A percentile compares a stretch with the other conserved stretches of the same genome.
Evolutionary conservation across 2,329 filamentous ascomycete species (phyloP).

Genomic region (Xylaria sp.): DNA sequence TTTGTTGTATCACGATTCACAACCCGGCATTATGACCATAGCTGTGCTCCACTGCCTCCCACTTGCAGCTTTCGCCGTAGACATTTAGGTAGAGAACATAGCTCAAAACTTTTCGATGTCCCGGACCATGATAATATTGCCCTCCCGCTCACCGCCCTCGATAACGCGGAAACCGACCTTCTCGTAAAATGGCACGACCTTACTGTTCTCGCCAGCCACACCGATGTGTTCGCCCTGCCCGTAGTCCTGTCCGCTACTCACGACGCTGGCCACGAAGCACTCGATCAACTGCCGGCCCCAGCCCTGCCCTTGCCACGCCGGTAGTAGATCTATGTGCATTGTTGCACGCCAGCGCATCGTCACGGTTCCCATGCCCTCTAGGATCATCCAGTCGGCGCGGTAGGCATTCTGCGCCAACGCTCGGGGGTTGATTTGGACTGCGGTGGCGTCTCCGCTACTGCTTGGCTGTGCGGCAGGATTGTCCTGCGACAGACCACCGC

Average conservation of each 20-base stretch:
- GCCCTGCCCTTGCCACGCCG: constrained; percentile 55
- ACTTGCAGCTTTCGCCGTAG: background rate
- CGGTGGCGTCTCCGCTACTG: background rate
- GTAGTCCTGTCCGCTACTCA: constrained; percentile 41
- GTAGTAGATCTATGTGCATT: constrained; percentile 63
- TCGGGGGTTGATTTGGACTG: constrained; percentile 47
- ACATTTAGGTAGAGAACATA: background rate
- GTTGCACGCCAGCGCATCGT: constrained; percentile 54
- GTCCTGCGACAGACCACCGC: too few species aligned
- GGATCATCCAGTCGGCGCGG: constrained; percentile 55
- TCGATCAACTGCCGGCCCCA: constrained; percentile 58
- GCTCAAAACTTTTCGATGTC: constrained; percentile 37
- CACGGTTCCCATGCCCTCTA: constrained; percentile 53
- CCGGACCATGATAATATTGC: constrained; percentile 57
- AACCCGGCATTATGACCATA: background rate
- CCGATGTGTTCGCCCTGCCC: constrained; percentile 58
- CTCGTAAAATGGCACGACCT: constrained; percentile 62
- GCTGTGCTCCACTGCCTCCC: background rate
- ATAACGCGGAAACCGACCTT: constrained; percentile 58
- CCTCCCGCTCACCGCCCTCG: constrained; percentile 48
- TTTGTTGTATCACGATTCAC: background rate
- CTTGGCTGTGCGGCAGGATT: background rate
- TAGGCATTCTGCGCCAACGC: constrained; percentile 57
- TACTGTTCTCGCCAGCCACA: constrained; percentile 58
- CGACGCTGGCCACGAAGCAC: constrained; percentile 55